phyloP scores from a whole-genome alignment of 306 rosid genomes.

The Dicorynia guianensis region DNA sequence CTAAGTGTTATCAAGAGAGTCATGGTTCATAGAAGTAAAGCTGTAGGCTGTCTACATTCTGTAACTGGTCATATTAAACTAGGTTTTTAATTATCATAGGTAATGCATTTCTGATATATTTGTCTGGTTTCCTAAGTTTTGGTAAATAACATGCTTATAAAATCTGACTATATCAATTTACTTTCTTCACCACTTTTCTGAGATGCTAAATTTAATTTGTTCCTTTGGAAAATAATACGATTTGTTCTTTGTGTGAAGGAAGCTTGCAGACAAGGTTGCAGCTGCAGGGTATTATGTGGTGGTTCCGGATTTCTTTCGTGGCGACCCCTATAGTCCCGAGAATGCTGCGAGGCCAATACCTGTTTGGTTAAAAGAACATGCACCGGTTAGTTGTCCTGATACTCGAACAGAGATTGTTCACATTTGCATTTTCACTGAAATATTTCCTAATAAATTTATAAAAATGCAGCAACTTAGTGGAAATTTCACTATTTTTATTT shows the following conservation, averaged over 20 bases:
- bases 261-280: slow-evolving; percentile 81
- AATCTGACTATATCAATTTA: slow-evolving; percentile 1
- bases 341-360: slow-evolving; percentile 44
- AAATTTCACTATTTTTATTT: slow-evolving; percentile 1
- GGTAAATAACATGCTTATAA: not conserved
- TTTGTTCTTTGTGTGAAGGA: slow-evolving; percentile 56
- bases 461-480: slow-evolving; percentile 6
- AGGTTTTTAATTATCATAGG: not conserved
- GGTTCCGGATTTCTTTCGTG: slow-evolving; percentile 74
- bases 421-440: not conserved
- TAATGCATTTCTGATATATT: not conserved
- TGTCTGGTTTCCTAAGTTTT: slow-evolving; percentile 19
- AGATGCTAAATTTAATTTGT: slow-evolving; percentile 4
- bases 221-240: slow-evolving; percentile 22
- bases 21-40: not conserved
- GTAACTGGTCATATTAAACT: not conserved
- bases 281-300: slow-evolving; percentile 77
- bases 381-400: slow-evolving; percentile 54
- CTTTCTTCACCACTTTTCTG: not conserved
- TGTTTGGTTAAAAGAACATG: slow-evolving; percentile 68
- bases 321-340: slow-evolving; percentile 62
- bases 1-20: slow-evolving; percentile 24
- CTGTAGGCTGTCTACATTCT: not conserved
- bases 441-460: not conserved
- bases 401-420: not conserved